Base-by-base conservation (phyloP, 371 early-diverging fungal species). In the Mucor irregularis region DNA sequence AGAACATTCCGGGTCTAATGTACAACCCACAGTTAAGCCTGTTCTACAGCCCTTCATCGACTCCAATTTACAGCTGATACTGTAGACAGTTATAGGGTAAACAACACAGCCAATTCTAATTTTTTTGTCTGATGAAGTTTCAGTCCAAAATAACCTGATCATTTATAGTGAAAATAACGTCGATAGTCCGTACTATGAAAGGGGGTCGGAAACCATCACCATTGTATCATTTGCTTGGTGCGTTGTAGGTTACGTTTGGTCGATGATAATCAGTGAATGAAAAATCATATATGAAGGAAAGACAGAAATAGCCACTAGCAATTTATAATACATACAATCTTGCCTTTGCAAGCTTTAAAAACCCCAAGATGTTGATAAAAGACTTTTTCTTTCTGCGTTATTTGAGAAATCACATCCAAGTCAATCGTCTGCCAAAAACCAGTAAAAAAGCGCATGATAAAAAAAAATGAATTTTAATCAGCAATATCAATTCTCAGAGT, bases 371-470 rank as follows among this genome's bases (percentile, higher is more conserved):
- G 42, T 56, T 40, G 56, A 56, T 25, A 56, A 56, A 49, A 56
- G 56, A 56, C 49, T 56, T 42, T 49, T 31, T 56, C 49, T 56
- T 38, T 56, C 56, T 56, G 56, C 49, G 38, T 49, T 56, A 49
- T 56, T 56, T 49, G 50, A 57, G 26, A 48, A 38, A 26, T 42
- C 56, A 39, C 53, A 53, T 44, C 45, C 53, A 53, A 49, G 31
- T 34, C 46, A 42, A 47, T 24, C 42, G 49, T 39, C 58, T n/a
- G n/a, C n/a, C n/a, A n/a, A n/a, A n/a, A n/a, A n/a, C n/a, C n/a
- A n/a, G n/a, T n/a, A n/a, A n/a, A n/a, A n/a, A n/a, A n/a, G n/a
- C n/a, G n/a, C n/a, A n/a, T n/a, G n/a, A n/a, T n/a, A n/a, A n/a
- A n/a, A n/a, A n/a, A n/a, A n/a, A n/a, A n/a, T n/a, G n/a, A n/a